Evolutionary conservation across 768 basidiomycete species (phyloP), one percentile per base, ranked within the genome.

Genomic region (Xanthoconium stramineum): DNA sequence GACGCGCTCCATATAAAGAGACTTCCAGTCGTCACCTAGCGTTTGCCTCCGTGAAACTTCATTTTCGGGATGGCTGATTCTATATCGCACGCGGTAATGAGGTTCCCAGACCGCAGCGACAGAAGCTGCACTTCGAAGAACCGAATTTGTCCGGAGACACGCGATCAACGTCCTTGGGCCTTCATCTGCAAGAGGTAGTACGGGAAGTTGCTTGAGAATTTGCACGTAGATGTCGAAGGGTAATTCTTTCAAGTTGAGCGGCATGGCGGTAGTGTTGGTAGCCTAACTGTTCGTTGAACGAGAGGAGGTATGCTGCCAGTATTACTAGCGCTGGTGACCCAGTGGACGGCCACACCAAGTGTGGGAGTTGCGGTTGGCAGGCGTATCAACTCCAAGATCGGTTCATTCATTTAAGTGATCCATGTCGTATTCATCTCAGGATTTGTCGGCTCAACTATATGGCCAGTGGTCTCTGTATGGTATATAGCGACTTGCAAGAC

Each of bases 81-180:
- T 70, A 65, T 83, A 87, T 12, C 82, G 78, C 32, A 51, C 67
- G 29, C 58, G 71, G 64, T 85, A 86, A 52, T 83, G 81, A 0
- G 75, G 63, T 60, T 80, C 71, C 85, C 85, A 87, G 35, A 85
- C 51, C 6, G 62, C 52, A 0, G 76, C 52, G 3, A 74, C 24
- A 14, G 68, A 72, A 3, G 80, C 79, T 6, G 78, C 83, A 53
- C 75, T 74, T 29, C 73, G 72, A n/a, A 83, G 67, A 19, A 74
- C 55, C 0, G 70, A 65, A 59, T 68, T 80, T 2, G 70, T 64
- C 52, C 55, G 66, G 30, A 77, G 69, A 64, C 76, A 84, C 40
- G 69, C 72, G 15, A 68, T 61, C 30, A 85, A 66, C 2, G 77
- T 74, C 52, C 58, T 65, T 17, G 71, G 58, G 33, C 66, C 61